Conservation (phyloP, 108 stramenopile species). For the Cyclotella kingstonii region DNA sequence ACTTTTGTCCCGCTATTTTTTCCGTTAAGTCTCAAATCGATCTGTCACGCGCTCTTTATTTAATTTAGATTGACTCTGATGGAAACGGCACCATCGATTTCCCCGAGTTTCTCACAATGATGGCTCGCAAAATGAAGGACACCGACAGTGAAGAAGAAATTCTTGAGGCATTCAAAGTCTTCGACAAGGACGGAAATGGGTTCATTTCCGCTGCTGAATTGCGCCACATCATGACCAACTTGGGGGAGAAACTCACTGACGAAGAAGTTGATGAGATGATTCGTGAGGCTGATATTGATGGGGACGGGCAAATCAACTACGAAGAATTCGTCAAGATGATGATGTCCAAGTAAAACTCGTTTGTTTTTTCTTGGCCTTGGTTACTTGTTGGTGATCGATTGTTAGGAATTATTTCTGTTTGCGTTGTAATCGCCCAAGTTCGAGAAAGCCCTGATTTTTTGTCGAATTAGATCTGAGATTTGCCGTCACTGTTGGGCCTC, state of each 20-base stretch:
- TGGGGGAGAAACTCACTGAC: conserved; percentile 99
- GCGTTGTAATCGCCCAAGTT: too few species aligned
- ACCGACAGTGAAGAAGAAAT: conserved; percentile 99
- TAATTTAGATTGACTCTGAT: conserved; percentile 90
- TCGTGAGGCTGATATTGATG: conserved; percentile 99
- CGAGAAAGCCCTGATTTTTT: too few species aligned
- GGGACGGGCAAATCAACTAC: conserved; percentile 99
- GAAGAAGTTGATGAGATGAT: conserved; percentile 99
- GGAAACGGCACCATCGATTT: conserved; percentile 99
- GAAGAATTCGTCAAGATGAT: conserved; percentile 99
- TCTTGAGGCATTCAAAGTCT: conserved; percentile 98
- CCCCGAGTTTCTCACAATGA: conserved; percentile 99
- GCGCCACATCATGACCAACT: conserved; percentile 99
- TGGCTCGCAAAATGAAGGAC: conserved; percentile 99
- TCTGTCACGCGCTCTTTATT: conserved; percentile 13
- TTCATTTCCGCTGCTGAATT: conserved; percentile 99
- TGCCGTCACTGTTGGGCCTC: too few species aligned
- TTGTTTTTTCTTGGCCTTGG: too few species aligned
- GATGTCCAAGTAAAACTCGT: conserved; percentile 98
- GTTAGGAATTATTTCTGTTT: too few species aligned
- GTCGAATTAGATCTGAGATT: too few species aligned
- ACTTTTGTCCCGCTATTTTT: background rate
- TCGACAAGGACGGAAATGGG: conserved; percentile 99
- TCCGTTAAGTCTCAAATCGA: background rate
- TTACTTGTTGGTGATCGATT: too few species aligned